These are phyloP conservation scores for Debaryomyces prosopidis DNA, from an alignment of 805 yeast species.

Conservation along the genomic window DNA sequence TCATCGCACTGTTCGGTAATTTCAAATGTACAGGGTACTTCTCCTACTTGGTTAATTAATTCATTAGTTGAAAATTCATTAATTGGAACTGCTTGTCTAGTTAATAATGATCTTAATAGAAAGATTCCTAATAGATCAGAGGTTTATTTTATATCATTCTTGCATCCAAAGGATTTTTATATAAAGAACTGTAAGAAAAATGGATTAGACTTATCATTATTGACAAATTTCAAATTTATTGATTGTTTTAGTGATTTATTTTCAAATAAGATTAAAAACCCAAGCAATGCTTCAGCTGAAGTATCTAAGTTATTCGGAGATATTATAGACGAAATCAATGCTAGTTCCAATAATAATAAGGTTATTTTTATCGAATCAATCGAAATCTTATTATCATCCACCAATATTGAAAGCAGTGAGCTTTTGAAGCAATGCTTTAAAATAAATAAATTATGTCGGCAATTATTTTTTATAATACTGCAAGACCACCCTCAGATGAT, in stretches of 20 bases:
- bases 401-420: constrained; percentile 34
- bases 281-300: constrained; percentile 15
- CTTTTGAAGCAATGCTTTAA: constrained; percentile 32
- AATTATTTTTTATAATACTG: constrained; percentile 36
- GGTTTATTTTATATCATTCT: constrained; percentile 37
- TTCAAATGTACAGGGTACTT: constrained; percentile 48
- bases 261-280: constrained; percentile 24
- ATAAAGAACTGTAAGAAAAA: constrained; percentile 37
- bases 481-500: constrained; percentile 39
- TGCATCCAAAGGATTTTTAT: constrained; percentile 32
- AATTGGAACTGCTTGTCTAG: constrained; percentile 47
- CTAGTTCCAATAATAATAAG: constrained; percentile 9
- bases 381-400: constrained; percentile 47
- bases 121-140: constrained; percentile 22
- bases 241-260: constrained; percentile 53
- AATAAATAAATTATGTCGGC: constrained; percentile 31
- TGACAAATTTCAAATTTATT: constrained; percentile 32
- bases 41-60: constrained; percentile 63
- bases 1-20: constrained; percentile 23
- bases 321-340: constrained; percentile 11
- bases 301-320: constrained; percentile 17
- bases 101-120: constrained; percentile 27
- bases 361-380: constrained; percentile 47
- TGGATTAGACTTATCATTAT: constrained; percentile 32
- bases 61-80: constrained; percentile 54